Percentiles rank a stretch among this genome's conserved stretches.
Evolutionary conservation across 2,329 filamentous ascomycete genomes (phyloP).

Genomic region (Penicillium sp.): DNA sequence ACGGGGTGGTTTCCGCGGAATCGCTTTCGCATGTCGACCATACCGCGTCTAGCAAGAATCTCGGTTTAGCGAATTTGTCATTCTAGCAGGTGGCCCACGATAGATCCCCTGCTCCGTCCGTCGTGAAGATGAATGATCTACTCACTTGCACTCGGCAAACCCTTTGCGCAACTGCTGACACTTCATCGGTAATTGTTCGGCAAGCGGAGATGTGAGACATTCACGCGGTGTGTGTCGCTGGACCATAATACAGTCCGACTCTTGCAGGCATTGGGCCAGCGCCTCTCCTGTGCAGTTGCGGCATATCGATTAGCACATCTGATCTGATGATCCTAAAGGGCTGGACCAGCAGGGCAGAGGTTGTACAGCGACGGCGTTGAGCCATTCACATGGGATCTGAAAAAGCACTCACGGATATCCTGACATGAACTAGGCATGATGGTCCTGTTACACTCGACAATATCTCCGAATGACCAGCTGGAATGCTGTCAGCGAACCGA

Average conservation of each 20-base stretch:
- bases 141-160: conserved; percentile 80
- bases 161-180: conserved; percentile 92
- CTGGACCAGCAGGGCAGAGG: not conserved
- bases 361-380: not conserved
- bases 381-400: conserved; percentile 1
- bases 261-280: conserved; percentile 87
- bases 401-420: conserved; percentile 71
- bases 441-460: conserved; percentile 8
- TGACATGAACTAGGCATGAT: conserved; percentile 92
- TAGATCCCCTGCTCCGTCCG: not conserved
- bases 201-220: conserved; percentile 76
- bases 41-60: conserved; percentile 54
- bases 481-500: not conserved
- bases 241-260: conserved; percentile 94
- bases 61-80: conserved; percentile 5
- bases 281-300: conserved; percentile 62
- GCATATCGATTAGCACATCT: conserved; percentile 15
- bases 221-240: conserved; percentile 80
- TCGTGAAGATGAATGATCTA: conserved; percentile 8
- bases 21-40: conserved; percentile 98
- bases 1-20: conserved; percentile 92
- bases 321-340: not conserved
- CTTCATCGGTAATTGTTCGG: conserved; percentile 72
- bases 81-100: not conserved
- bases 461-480: conserved; percentile 2